Percentiles rank a stretch among this genome's conserved stretches.
Evolutionary conservation across 2,329 filamentous ascomycete species (phyloP).

Genomic region (Colletotrichum coccodes): DNA sequence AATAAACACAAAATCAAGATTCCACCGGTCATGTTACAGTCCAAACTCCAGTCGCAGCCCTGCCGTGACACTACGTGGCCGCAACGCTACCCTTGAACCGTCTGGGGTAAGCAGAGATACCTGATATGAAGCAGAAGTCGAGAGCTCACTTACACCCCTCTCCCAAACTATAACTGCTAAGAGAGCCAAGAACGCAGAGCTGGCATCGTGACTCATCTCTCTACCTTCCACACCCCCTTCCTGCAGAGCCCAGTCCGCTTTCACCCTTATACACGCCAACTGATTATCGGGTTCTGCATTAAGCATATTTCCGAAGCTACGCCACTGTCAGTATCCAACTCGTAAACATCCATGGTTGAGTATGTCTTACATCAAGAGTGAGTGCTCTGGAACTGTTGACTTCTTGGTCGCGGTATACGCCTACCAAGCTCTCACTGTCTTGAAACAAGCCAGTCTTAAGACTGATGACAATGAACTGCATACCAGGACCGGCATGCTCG

Average conservation of each 20-base stretch:
- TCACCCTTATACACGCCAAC: not conserved
- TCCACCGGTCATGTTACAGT: slow-evolving; percentile 20
- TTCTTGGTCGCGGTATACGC: slow-evolving; percentile 93
- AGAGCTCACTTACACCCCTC: not conserved
- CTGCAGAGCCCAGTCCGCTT: not conserved
- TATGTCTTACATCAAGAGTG: slow-evolving; percentile 88
- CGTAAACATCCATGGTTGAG: slow-evolving; percentile 5
- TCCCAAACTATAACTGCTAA: slow-evolving; percentile 5
- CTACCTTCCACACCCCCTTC: not conserved
- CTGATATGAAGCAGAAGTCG: not conserved
- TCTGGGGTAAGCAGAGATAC: not conserved
- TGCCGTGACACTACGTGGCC: slow-evolving; percentile 1
- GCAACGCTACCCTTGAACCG: slow-evolving; percentile 15
- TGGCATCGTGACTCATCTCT: slow-evolving; percentile 17
- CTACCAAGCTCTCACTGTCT: slow-evolving; percentile 93
- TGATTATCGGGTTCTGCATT: not conserved
- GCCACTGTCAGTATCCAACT: not conserved
- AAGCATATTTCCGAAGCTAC: slow-evolving; percentile 31
- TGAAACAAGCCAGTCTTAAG: slow-evolving; percentile 97
- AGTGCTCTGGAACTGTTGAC: slow-evolving; percentile 92
- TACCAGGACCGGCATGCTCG: slow-evolving; percentile 92
- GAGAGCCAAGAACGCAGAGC: slow-evolving; percentile 7
- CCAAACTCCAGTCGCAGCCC: slow-evolving; percentile 23
- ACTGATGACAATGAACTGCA: slow-evolving; percentile 99
- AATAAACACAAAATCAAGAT: slow-evolving; percentile 6